A percentile compares a stretch with the other conserved stretches of the same genome.
These are phyloP conservation scores for Termitomyces sp. DNA, from an alignment of 768 basidiomycete species.

Conservation along the genomic window DNA sequence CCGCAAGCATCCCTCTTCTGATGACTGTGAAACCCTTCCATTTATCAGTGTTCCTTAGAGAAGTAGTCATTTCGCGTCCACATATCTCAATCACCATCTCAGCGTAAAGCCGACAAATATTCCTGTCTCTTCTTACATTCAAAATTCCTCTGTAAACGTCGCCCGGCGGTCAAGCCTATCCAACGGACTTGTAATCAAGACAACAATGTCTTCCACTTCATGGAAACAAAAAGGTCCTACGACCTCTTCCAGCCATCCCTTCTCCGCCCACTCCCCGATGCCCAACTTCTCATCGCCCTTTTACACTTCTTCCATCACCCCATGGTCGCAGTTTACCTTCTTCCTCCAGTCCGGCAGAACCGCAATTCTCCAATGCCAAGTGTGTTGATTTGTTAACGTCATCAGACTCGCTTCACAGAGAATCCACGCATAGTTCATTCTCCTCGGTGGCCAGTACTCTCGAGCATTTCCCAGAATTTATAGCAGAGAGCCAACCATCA, in stretches of 20 bases:
- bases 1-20: neutral
- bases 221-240: neutral
- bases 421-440: neutral
- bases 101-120: neutral
- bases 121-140: neutral
- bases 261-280: neutral
- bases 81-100: neutral
- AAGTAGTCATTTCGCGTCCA: neutral
- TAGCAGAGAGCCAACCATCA: neutral
- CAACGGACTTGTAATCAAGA: neutral
- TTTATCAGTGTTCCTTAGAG: neutral
- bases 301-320: conserved; percentile 13
- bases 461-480: neutral
- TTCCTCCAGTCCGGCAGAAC: neutral
- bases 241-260: conserved; percentile 15
- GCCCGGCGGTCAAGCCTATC: neutral
- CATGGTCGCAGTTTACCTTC: conserved; percentile 1
- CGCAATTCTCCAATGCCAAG: neutral
- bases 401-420: neutral
- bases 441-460: neutral
- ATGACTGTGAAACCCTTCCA: neutral
- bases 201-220: neutral
- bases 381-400: neutral
- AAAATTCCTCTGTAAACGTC: neutral
- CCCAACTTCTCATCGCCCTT: conserved; percentile 6